Conservation (phyloP, 2,329 filamentous ascomycete species). For the Aurifilum marmelostoma region DNA sequence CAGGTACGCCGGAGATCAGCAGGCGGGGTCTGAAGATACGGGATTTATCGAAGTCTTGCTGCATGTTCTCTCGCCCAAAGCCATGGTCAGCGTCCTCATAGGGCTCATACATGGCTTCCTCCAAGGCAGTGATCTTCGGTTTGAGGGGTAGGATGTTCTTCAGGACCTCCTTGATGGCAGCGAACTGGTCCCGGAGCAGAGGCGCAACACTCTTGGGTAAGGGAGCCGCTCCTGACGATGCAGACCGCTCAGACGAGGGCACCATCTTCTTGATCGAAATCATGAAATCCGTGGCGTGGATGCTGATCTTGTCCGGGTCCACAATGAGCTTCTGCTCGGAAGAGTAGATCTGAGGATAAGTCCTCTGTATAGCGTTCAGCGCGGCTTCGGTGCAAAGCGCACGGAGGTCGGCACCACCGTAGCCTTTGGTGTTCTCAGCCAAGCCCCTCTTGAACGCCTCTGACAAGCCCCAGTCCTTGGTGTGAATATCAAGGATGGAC, state of each 20-base stretch:
- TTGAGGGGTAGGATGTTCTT: conserved; percentile 80
- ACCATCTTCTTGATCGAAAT: conserved; percentile 95
- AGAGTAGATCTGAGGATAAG: conserved; percentile 93
- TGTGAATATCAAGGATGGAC: conserved; percentile 93
- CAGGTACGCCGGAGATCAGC: conserved; percentile 77
- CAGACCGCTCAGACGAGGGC: conserved; percentile 89
- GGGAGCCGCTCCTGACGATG: conserved; percentile 80
- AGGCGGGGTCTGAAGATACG: conserved; percentile 87
- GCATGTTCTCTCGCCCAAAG: conserved; percentile 78
- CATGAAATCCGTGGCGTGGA: conserved; percentile 96
- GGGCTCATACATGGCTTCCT: conserved; percentile 91
- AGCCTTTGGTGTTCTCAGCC: conserved; percentile 89
- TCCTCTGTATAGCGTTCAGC: conserved; percentile 91
- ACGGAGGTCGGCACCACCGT: conserved; percentile 91
- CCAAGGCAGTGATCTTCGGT: conserved; percentile 84
- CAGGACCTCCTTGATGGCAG: conserved; percentile 68
- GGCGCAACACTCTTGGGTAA: conserved; percentile 81
- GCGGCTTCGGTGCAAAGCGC: conserved; percentile 95
- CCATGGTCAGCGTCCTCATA: conserved; percentile 81
- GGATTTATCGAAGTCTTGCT: conserved; percentile 81
- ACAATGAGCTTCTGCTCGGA: conserved; percentile 90
- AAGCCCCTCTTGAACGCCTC: conserved; percentile 80
- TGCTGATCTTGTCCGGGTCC: conserved; percentile 78
- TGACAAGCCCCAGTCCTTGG: conserved; percentile 86
- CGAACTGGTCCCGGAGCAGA: conserved; percentile 73